Base-by-base conservation (phyloP, 2,329 filamentous ascomycete species). In the Aspergillus oerlinghausenensis region DNA sequence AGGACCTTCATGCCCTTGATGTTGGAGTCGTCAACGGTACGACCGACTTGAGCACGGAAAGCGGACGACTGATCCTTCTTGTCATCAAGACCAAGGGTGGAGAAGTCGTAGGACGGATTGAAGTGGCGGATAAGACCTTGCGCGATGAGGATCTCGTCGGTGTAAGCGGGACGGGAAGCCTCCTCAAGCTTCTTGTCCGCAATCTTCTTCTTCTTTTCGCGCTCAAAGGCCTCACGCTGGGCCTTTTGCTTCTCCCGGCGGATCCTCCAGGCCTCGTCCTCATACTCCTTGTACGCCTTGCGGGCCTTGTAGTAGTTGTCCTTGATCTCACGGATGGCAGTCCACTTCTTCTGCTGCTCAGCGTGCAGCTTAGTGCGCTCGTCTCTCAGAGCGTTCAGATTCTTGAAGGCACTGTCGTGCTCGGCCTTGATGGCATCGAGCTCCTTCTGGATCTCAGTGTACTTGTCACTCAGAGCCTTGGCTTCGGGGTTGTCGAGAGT, bases 61-160 rank as follows among this genome's bases (percentile, higher is more conserved):
- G 88, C 87, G 73, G 87, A 87, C 63, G 86, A 81, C 49, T 71
- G 57, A 19, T 64, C 65, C 65, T 74, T 75, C 75, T 77, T 75
- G 56, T 72, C 73, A 23, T 73, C 71, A 51, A 75, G 65, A 79
- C 85, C 75, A 81, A 80, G 60, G 83, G 83, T 58, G 80, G 84
- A 32, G 75, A 84, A 79, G 88, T 90, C 77, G 88, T 90, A 71
- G 82, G 72, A 84, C 1, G 93, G 93, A 74, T 97, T 92, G 65
- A 97, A 93, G 82, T 93, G 93, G 65, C 88, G 87, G 66, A 97
- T 89, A 49, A 99, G 82, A 72, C 87, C 89, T 78, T 94, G 90
- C 60, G 91, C 90, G 53, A 88, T 88, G 67, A 92, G 84, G 70
- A 99, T 96, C 79, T 99, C 92, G 67, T 97, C 91, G 49, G 90